Base-by-base conservation (phyloP, 805 yeast genomes). In the Yarrowia osloensis region DNA sequence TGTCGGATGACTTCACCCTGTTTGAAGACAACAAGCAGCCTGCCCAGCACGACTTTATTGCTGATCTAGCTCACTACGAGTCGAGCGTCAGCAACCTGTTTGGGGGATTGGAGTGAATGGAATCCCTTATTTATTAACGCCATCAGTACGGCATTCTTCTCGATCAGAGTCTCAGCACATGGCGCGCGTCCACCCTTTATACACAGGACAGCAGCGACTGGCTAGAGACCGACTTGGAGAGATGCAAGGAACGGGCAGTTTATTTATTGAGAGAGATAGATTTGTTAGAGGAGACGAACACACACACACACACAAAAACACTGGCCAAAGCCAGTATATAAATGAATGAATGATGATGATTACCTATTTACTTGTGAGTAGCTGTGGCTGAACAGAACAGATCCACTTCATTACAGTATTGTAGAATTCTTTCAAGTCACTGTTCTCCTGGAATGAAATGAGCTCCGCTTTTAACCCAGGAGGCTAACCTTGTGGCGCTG, bases 41-140 rank as follows among this genome's bases (percentile, higher is more conserved):
- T n/a, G 55, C 59, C 35, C 69, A 57, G 57, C 62, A 37, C 67
- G 69, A 52, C 35, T 69, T 49, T 44, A 29, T 29, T 42, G 62
- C 52, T 50, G 61, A 59, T 50, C 44, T 47, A 28, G 47, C 39
- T 67, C 57, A 50, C 39, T 69, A 67, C 40, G 71, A 69, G 52
- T 65, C 68, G 19, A 35, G 67, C 28, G 71, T 70, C 31, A 69
- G 71, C 66, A 70, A 70, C 62, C 52, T 70, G 67, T 70, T 70
- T 59, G 70, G 71, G 33, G 72, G 72, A 13, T 42, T 70, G 21
- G 69, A 63, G 66, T 61, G 24, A 22, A 50, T 19, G 26, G 39
- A 31, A 31, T 33, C 40, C 57, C 57, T 35, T 61, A 61, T 61
- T 61, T 61, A 61, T 61, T 61, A 44, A 61, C 66, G 54, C 66